These are phyloP conservation scores for Colletotrichum lindemuthianum DNA, from an alignment of 2,329 filamentous ascomycete genomes.

Conservation along the genomic window DNA sequence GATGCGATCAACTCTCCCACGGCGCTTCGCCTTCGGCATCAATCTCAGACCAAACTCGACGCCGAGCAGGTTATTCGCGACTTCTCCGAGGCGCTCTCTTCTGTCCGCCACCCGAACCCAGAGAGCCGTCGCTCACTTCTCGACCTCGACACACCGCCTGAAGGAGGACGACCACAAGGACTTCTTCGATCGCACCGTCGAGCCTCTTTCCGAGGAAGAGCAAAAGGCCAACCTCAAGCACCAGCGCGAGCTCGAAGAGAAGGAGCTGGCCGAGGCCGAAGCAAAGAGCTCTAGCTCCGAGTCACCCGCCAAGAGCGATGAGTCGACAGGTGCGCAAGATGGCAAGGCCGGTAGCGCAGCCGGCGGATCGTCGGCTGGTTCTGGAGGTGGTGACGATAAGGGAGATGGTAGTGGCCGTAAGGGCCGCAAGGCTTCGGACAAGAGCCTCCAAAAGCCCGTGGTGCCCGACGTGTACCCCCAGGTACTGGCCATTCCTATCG, in stretches of 20 bases:
- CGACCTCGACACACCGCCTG: conserved; percentile 46
- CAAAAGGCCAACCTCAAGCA: conserved; percentile 61
- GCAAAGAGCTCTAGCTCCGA: conserved; percentile 51
- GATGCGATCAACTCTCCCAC: conserved; percentile 51
- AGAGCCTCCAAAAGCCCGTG: conserved; percentile 84
- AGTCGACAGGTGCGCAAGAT: conserved; percentile 54
- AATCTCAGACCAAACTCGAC: conserved; percentile 41
- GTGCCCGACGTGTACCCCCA: conserved; percentile 97
- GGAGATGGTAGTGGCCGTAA: conserved; percentile 72
- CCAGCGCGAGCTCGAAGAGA: conserved; percentile 55
- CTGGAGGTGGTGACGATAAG: conserved; percentile 51
- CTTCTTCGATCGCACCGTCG: conserved; percentile 62
- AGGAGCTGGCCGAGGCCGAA: conserved; percentile 55
- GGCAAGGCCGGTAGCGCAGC: conserved; percentile 67
- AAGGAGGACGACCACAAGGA: conserved; percentile 52
- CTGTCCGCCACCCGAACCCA: conserved; percentile 43
- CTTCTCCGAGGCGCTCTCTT: conserved; percentile 35
- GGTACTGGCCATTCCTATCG: conserved; percentile 96
- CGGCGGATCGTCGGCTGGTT: conserved; percentile 60
- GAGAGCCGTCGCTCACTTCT: conserved; percentile 47
- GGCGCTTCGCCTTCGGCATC: conserved; percentile 49
- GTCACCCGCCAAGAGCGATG: conserved; percentile 57
- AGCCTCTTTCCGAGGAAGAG: conserved; percentile 64
- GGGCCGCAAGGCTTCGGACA: conserved; percentile 76
- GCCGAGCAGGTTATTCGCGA: conserved; percentile 36